Conservation (phyloP, 2,329 filamentous ascomycete species). For the Hypomyces rosellus region DNA sequence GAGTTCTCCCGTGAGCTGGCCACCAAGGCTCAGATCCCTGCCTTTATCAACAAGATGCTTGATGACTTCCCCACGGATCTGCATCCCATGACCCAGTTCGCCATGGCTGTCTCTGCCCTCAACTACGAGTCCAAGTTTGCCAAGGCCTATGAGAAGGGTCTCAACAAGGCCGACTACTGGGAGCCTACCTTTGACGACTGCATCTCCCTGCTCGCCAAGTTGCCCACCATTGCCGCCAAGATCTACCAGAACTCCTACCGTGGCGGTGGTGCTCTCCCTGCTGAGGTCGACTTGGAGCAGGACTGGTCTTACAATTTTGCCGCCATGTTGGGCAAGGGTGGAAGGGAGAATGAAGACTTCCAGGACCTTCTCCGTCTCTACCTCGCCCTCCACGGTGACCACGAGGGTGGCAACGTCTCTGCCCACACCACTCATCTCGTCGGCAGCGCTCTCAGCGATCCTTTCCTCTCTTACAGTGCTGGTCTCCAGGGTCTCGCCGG, state of each 20-base stretch:
- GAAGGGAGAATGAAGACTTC: slow-evolving; percentile 84
- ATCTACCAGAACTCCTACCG: slow-evolving; percentile 92
- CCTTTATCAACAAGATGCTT: slow-evolving; percentile 80
- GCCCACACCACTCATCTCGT: slow-evolving; percentile 94
- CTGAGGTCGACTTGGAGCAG: slow-evolving; percentile 72
- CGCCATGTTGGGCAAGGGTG: slow-evolving; percentile 86
- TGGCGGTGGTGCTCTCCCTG: slow-evolving; percentile 65
- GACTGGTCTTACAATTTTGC: slow-evolving; percentile 99
- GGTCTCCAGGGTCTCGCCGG: slow-evolving; percentile 92
- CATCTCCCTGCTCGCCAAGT: slow-evolving; percentile 89
- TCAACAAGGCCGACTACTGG: slow-evolving; percentile 98
- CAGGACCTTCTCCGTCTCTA: slow-evolving; percentile 92
- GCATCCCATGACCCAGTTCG: slow-evolving; percentile 98
- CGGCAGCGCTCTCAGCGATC: slow-evolving; percentile 87
- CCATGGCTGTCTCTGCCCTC: slow-evolving; percentile 89
- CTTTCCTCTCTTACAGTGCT: slow-evolving; percentile 92
- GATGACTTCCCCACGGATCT: slow-evolving; percentile 83
- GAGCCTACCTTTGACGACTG: slow-evolving; percentile 95
- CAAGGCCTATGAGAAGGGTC: slow-evolving; percentile 81
- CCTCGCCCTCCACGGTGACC: slow-evolving; percentile 92
- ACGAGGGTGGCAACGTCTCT: slow-evolving; percentile 96
- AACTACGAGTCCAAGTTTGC: slow-evolving; percentile 94
- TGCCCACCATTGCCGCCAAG: slow-evolving; percentile 92
- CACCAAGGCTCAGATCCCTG: slow-evolving; percentile 74
- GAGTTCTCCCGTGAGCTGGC: slow-evolving; percentile 79